Evolutionary conservation across 177 flowering plant species (phyloP).

Genomic region (Vitis hybrid): DNA sequence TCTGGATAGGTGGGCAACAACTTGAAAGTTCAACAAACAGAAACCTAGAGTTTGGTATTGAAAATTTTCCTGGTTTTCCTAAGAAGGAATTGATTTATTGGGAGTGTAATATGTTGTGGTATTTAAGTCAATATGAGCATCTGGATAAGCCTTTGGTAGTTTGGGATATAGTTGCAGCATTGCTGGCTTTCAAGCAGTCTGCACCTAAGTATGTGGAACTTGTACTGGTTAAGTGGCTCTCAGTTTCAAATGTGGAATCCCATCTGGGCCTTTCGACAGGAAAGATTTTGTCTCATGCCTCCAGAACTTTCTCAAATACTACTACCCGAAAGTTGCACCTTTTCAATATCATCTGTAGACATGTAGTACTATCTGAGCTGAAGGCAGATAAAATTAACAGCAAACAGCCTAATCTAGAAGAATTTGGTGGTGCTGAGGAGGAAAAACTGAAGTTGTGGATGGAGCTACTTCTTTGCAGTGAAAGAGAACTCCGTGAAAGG

Average conservation of each 20-base stretch:
- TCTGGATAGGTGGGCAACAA: slow-evolving; percentile 86
- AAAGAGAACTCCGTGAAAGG: slow-evolving; percentile 74
- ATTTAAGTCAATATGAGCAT: slow-evolving; percentile 48
- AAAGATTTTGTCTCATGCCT: slow-evolving; percentile 30
- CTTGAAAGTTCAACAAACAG: slow-evolving; percentile 23
- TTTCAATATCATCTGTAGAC: slow-evolving; percentile 68
- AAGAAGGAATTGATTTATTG: slow-evolving; percentile 53
- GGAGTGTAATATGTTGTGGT: slow-evolving; percentile 68
- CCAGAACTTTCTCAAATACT: slow-evolving; percentile 28
- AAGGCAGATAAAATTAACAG: slow-evolving; percentile 37
- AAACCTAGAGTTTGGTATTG: slow-evolving; percentile 18
- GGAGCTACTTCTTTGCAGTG: slow-evolving; percentile 47
- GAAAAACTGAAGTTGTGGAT: slow-evolving; percentile 47
- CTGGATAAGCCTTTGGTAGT: slow-evolving; percentile 51
- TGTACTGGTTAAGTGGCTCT: slow-evolving; percentile 63
- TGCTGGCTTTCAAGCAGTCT: slow-evolving; percentile 59
- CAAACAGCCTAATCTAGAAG: slow-evolving; percentile 19
- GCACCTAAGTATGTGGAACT: slow-evolving; percentile 46
- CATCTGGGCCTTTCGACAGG: slow-evolving; percentile 21
- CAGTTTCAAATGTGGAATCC: slow-evolving; percentile 26
- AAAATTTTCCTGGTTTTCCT: slow-evolving; percentile 40
- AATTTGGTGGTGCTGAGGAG: slow-evolving; percentile 23
- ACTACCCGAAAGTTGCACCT: slow-evolving; percentile 71
- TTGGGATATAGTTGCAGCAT: slow-evolving; percentile 80
- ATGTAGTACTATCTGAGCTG: slow-evolving; percentile 48